A percentile compares a stretch with the other conserved stretches of the same genome.
These are phyloP conservation scores for Camelina hispida DNA, from an alignment of 345 rosid genomes.

Conservation along the genomic window DNA sequence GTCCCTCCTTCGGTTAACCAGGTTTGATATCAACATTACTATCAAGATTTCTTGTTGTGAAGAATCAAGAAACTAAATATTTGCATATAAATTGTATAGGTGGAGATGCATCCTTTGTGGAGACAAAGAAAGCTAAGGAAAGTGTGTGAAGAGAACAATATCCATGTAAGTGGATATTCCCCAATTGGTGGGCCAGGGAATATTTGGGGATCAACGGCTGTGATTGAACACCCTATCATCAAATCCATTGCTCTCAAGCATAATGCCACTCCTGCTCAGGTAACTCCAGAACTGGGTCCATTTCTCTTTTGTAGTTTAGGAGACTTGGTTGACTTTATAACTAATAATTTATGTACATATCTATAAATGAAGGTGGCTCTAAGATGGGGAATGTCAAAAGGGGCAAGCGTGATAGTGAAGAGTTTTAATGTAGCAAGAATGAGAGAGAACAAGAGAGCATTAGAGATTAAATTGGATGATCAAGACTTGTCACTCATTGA, in stretches of 20 bases:
- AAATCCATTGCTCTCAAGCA: constrained; percentile 71
- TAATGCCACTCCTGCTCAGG: constrained; percentile 80
- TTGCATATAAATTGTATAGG: constrained; percentile 45
- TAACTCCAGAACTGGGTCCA: background rate
- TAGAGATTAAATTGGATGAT: constrained; percentile 57
- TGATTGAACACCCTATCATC: constrained; percentile 63
- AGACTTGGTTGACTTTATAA: constrained; percentile 12
- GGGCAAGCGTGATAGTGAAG: constrained; percentile 79
- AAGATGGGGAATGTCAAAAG: constrained; percentile 83
- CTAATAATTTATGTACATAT: background rate
- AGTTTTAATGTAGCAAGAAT: constrained; percentile 71
- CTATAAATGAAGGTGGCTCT: constrained; percentile 64
- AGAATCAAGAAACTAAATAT: constrained; percentile 15
- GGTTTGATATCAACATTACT: constrained; percentile 34
- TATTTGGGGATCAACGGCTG: constrained; percentile 79
- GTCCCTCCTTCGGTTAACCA: constrained; percentile 78
- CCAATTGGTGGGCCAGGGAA: constrained; percentile 88
- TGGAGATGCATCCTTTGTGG: constrained; percentile 98
- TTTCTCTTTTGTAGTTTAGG: background rate
- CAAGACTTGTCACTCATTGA: constrained; percentile 62
- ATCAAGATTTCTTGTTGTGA: constrained; percentile 13
- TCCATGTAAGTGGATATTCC: constrained; percentile 87
- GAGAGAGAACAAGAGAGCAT: constrained; percentile 68
- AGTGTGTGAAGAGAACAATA: constrained; percentile 60
- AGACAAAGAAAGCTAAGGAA: constrained; percentile 73